phyloP scores from a whole-genome alignment of 345 rosid genomes.

The Pistacia atlantica region DNA sequence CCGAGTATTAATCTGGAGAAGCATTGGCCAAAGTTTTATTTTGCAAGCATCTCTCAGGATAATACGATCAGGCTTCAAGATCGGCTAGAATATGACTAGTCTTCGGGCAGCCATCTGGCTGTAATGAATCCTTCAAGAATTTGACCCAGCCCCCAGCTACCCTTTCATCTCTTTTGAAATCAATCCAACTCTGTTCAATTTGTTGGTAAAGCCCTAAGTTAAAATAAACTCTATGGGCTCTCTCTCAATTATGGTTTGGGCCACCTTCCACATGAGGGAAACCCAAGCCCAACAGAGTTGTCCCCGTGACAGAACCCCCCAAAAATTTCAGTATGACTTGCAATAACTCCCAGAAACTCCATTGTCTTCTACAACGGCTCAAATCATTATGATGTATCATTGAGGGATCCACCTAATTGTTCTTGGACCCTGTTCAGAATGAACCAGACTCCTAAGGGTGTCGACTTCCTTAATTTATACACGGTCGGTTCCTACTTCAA shows the following conservation, averaged over 20 bases:
- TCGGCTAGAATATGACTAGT: neutral
- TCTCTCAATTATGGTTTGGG: too few species aligned
- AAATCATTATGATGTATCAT: neutral
- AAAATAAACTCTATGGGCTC: too few species aligned
- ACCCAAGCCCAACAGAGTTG: too few species aligned
- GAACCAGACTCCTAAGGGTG: conserved; percentile 6
- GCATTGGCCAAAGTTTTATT: conserved; percentile 25
- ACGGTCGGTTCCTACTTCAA: neutral
- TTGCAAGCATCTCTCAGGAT: conserved; percentile 25
- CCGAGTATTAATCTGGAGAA: conserved; percentile 34
- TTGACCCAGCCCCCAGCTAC: conserved; percentile 36
- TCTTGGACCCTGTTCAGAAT: conserved; percentile 22
- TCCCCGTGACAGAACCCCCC: conserved; percentile 23
- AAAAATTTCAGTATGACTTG: neutral
- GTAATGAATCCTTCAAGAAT: conserved; percentile 26
- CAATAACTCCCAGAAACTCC: conserved; percentile 18
- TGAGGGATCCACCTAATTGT: conserved; percentile 22
- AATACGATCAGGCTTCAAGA: neutral
- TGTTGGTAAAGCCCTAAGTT: too few species aligned
- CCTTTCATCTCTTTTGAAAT: conserved; percentile 26
- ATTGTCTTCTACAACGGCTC: neutral
- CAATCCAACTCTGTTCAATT: conserved; percentile 18
- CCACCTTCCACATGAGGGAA: too few species aligned
- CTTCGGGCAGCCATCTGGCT: neutral
- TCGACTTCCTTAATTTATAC: neutral